phyloP scores from a whole-genome alignment of 495 filamentous ascomycete genomes.

The Neohortaea acidophila region DNA sequence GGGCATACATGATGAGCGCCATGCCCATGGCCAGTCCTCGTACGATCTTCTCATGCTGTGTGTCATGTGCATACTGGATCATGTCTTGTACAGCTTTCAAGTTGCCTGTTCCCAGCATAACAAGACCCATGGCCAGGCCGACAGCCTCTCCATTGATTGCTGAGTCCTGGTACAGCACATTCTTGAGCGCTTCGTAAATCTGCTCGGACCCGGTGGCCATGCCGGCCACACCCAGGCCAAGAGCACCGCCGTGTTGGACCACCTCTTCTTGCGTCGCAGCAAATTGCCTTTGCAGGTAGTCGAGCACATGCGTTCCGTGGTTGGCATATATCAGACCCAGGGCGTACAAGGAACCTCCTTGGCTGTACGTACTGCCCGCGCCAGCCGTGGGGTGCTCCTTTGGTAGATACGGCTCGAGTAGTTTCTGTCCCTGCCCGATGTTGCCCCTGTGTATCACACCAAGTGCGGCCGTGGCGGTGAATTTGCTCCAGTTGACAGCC shows the following conservation, averaged over 20 bases:
- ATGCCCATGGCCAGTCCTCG: constrained; percentile 90
- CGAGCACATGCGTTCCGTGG: constrained; percentile 82
- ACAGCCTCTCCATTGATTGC: constrained; percentile 95
- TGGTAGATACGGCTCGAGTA: constrained; percentile 89
- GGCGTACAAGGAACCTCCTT: constrained; percentile 89
- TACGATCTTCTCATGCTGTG: constrained; percentile 96
- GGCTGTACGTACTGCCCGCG: constrained; percentile 73
- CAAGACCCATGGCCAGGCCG: constrained; percentile 84
- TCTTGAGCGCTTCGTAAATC: constrained; percentile 82
- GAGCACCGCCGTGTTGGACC: constrained; percentile 88
- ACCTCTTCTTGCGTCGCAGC: constrained; percentile 79
- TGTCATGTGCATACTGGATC: constrained; percentile 95
- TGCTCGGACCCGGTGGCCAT: constrained; percentile 88
- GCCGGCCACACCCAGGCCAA: constrained; percentile 89
- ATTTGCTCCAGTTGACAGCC: constrained; percentile 99
- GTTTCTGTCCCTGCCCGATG: constrained; percentile 76
- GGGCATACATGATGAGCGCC: constrained; percentile 95
- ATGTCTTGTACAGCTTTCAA: constrained; percentile 81
- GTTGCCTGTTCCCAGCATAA: constrained; percentile 94
- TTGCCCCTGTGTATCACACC: constrained; percentile 96
- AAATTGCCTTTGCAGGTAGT: constrained; percentile 78
- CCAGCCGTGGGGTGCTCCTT: constrained; percentile 46
- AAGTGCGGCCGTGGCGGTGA: constrained; percentile 90
- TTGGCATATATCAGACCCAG: constrained; percentile 96
- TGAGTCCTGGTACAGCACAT: constrained; percentile 77